A percentile compares a stretch with the other conserved stretches of the same genome.
These are phyloP conservation scores for Hemisphaericaspora subhashii DNA, from an alignment of 1,139 yeast species.

Conservation along the genomic window DNA sequence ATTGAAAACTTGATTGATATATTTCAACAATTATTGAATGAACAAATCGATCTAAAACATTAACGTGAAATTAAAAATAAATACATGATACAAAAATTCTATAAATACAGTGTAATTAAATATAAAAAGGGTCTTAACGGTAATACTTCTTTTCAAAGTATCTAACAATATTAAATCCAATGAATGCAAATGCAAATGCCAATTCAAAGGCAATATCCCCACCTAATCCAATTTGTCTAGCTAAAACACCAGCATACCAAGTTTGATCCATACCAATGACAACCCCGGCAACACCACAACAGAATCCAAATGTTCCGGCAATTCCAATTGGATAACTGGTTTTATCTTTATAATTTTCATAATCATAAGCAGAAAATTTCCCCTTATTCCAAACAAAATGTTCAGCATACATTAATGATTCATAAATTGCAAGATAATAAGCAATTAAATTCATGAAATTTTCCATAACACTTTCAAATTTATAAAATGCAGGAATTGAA, in stretches of 20 bases:
- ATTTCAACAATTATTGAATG: constrained; percentile 28
- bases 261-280: constrained; percentile 84
- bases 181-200: constrained; percentile 66
- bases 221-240: constrained; percentile 63
- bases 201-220: constrained; percentile 91
- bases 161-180: constrained; percentile 61
- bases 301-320: constrained; percentile 77
- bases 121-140: constrained; percentile 27
- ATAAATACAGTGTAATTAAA: not conserved
- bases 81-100: not conserved
- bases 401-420: constrained; percentile 68
- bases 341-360: constrained; percentile 58
- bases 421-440: constrained; percentile 87
- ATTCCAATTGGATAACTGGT: constrained; percentile 66
- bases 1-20: constrained; percentile 56
- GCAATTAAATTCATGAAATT: constrained; percentile 89
- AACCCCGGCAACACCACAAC: constrained; percentile 83
- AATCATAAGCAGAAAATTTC: constrained; percentile 58
- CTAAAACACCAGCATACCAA: constrained; percentile 79
- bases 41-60: constrained; percentile 1
- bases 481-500: constrained; percentile 82
- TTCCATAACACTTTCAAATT: constrained; percentile 69
- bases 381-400: constrained; percentile 76
- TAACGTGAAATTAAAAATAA: not conserved
- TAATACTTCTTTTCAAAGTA: constrained; percentile 69